phyloP scores from a whole-genome alignment of 2,329 filamentous ascomycete species.

The Aureobasidium uvarum region DNA sequence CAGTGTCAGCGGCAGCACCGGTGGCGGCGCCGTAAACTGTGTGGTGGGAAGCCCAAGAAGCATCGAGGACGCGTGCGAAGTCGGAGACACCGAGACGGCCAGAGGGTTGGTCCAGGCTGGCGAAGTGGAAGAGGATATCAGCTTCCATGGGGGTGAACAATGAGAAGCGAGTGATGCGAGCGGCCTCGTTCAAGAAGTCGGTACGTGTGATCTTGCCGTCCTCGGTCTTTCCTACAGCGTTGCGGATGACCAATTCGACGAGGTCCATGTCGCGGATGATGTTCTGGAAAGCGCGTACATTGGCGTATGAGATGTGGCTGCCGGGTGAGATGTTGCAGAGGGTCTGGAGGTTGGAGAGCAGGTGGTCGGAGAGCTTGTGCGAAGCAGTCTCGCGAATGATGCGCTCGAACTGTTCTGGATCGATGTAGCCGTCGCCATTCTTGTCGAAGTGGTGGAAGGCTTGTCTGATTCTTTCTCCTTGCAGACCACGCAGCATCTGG shows the following conservation, averaged over 20 bases:
- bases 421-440: constrained; percentile 90
- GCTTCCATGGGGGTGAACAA: constrained; percentile 98
- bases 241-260: constrained; percentile 87
- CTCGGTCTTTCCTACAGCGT: constrained; percentile 74
- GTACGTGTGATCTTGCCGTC: constrained; percentile 93
- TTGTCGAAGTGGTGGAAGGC: constrained; percentile 91
- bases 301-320: constrained; percentile 95
- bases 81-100: constrained; percentile 78
- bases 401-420: constrained; percentile 91
- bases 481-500: constrained; percentile 93
- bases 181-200: constrained; percentile 93
- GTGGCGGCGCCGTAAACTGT: constrained; percentile 52
- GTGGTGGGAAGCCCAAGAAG: constrained; percentile 67
- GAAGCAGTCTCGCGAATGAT: constrained; percentile 91
- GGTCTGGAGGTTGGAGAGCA: constrained; percentile 84
- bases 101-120: constrained; percentile 83
- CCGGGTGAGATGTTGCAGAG: constrained; percentile 91
- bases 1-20: constrained; percentile 44
- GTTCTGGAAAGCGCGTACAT: constrained; percentile 96
- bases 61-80: constrained; percentile 92
- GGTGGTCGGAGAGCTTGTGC: constrained; percentile 96
- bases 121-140: constrained; percentile 98
- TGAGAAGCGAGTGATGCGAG: constrained; percentile 87
- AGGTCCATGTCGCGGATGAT: constrained; percentile 97
- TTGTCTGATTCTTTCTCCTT: constrained; percentile 93